Evolutionary conservation across 345 rosid species (phyloP).

Genomic region (Syzygium aromaticum): DNA sequence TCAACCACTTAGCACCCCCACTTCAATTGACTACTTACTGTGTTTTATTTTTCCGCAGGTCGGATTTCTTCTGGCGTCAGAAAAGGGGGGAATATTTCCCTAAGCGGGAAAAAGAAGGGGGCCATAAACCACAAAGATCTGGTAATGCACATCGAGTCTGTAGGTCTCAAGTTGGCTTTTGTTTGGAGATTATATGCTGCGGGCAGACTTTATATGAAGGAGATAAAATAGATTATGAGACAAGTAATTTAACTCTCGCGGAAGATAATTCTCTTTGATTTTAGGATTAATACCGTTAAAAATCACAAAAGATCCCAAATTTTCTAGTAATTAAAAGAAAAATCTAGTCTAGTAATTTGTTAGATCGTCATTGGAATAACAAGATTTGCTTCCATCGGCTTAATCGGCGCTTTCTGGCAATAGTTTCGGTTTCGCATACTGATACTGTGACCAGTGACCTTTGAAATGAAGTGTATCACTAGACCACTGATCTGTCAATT

Average conservation of each 20-base stretch:
- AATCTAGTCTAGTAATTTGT: not conserved
- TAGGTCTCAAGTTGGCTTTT: not conserved
- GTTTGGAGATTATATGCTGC: not conserved
- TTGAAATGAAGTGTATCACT: not conserved
- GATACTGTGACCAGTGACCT: not conserved
- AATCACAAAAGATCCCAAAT: not conserved
- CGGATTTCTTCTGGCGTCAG: not conserved
- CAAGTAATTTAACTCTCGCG: not conserved
- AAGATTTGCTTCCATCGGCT: not conserved
- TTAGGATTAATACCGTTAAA: not conserved
- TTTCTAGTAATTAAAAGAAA: not conserved
- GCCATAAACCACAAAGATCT: not conserved
- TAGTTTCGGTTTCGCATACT: not conserved
- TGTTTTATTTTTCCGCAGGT: not conserved
- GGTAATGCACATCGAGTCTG: not conserved
- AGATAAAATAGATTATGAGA: not conserved
- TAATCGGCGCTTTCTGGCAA: not conserved
- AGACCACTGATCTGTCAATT: not conserved
- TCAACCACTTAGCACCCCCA: not conserved
- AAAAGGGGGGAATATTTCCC: not conserved
- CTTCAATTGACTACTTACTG: not conserved
- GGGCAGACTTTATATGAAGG: not conserved
- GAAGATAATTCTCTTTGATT: not conserved
- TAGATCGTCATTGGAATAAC: not conserved
- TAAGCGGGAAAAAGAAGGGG: not conserved